Evolutionary conservation across 768 basidiomycete species (phyloP), one percentile per base, ranked within the genome.

Genomic region (Auriculariales sp.): DNA sequence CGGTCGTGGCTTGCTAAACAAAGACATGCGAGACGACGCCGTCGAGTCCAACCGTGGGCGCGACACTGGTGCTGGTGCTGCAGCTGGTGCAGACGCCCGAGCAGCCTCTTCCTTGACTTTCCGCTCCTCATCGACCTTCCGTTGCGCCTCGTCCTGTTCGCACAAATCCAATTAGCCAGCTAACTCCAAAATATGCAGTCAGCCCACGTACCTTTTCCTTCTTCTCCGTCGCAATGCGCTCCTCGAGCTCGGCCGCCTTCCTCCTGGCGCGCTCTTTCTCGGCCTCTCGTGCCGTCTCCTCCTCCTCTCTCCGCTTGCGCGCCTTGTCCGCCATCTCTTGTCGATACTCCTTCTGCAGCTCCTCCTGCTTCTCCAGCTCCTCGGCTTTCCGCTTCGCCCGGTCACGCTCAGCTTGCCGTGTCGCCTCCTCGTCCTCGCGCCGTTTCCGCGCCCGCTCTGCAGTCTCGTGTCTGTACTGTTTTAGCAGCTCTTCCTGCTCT

Each of bases 301-400:
- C 90, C 46, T 82, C 74, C 58, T 87, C 81, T 42, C 87, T 69
- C 49, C 90, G 71, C 53, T 82, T 74, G 58, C 77, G 81, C 3
- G 90, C 90, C 31, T 88, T 74, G 53, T 86, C 87, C 2, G 90
- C 90, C 5, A 85, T 85, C 49, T 64, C 74, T 53, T 89, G 88
- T 90, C 93, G 91, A 15, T 61, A 57, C 24, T 54, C 52, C 46
- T 56, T 56, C 39, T 60, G 56, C n/a, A 58, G 29, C 34, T 54
- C 62, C n/a, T 61, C 59, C 33, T 62, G 51, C 29, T 63, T 56
- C 10, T 34, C 22, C 10, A 65, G n/a, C 47, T 60, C 64, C 28
- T 48, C 53, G 4, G 63, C 89, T 62, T 92, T 94, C 64, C 67
- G 75, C 53, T 75, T 71, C 14, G 90, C 91, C 14, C 90, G 71